Evolutionary conservation across 257 asterid species (phyloP).

Genomic region (Solanum neorickii): DNA sequence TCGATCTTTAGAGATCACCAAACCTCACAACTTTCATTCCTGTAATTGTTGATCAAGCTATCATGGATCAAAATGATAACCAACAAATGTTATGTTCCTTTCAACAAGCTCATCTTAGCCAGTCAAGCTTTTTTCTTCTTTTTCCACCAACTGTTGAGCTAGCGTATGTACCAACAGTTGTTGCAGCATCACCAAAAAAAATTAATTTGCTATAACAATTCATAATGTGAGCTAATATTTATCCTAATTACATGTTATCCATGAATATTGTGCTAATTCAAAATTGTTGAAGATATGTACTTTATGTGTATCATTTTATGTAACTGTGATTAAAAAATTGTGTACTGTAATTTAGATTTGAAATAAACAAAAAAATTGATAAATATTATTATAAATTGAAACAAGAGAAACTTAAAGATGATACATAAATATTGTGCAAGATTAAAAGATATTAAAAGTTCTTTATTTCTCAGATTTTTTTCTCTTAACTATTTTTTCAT

Average conservation of each 20-base stretch:
- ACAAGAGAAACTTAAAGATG: constrained; percentile 9
- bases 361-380: not conserved
- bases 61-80: too few species aligned
- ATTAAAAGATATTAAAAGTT: constrained; percentile 80
- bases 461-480: constrained; percentile 49
- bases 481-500: not conserved
- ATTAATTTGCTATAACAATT: too few species aligned
- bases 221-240: not conserved
- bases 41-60: too few species aligned
- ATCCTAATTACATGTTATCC: too few species aligned
- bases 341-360: not conserved
- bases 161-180: too few species aligned
- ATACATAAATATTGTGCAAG: constrained; percentile 83
- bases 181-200: not conserved
- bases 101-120: too few species aligned
- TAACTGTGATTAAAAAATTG: not conserved
- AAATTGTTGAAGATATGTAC: not conserved
- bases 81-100: too few species aligned
- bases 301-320: not conserved
- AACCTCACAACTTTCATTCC: too few species aligned
- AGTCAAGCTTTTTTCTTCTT: too few species aligned
- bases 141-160: too few species aligned
- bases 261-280: not conserved
- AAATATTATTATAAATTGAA: too few species aligned
- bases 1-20: too few species aligned